Conservation (phyloP, 306 rosid species). For the Prunus kanzakura region DNA sequence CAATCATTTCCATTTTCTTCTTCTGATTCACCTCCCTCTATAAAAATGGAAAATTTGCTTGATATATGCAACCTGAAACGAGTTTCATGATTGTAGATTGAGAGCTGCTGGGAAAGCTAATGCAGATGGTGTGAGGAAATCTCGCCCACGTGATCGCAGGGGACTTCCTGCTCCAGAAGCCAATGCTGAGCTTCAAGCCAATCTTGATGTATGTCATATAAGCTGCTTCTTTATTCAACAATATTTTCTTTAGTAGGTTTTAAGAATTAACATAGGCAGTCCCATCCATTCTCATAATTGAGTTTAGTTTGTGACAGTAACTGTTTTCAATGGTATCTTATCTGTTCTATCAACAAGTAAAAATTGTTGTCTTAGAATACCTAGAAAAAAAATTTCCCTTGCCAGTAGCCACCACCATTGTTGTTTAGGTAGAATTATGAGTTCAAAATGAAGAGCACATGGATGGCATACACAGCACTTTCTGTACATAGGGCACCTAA, state of each 20-base stretch:
- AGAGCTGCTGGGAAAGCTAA: slow-evolving; percentile 83
- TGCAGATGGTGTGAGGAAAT: slow-evolving; percentile 75
- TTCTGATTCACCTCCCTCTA: background rate
- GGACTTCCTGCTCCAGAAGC: slow-evolving; percentile 88
- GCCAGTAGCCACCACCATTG: background rate
- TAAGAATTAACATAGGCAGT: slow-evolving; percentile 1
- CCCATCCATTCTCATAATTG: background rate
- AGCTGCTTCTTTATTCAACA: slow-evolving; percentile 15
- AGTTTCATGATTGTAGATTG: slow-evolving; percentile 56
- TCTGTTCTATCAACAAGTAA: background rate
- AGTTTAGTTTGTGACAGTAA: background rate
- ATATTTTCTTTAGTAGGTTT: background rate
- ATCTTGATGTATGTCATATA: slow-evolving; percentile 71
- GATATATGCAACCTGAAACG: slow-evolving; percentile 22
- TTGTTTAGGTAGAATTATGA: background rate
- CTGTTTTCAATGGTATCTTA: background rate
- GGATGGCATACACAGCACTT: background rate
- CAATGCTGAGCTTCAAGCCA: slow-evolving; percentile 92
- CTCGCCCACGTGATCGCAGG: slow-evolving; percentile 85
- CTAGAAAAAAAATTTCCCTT: background rate
- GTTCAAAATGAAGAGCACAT: background rate
- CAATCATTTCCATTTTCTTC: background rate
- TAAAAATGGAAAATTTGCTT: background rate
- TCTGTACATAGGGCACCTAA: background rate
- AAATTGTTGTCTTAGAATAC: background rate